Base-by-base conservation (phyloP, 1,284 basidiomycete species). In the Pyrrhoderma lamaoense region DNA sequence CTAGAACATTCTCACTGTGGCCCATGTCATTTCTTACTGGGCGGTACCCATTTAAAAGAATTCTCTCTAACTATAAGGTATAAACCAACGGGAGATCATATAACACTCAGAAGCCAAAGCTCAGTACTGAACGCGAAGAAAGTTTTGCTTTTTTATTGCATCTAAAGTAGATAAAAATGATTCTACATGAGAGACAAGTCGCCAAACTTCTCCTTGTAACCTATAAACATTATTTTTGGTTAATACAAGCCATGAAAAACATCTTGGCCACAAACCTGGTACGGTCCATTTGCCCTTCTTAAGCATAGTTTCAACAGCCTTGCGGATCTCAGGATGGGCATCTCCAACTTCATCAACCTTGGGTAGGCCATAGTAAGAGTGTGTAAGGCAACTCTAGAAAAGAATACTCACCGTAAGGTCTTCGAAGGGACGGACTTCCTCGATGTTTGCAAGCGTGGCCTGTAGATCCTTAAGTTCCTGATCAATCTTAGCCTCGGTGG, bases 231-330 rank as follows among this genome's bases (percentile, higher is more conserved):
- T 44, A 39, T 54, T 50, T 40, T 49, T 43, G 27, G 21, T n/a
- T 35, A 21, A 25, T 34, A 45, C 44, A 13, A 38, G 31, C n/a
- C 42, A 43, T 45, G 9, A 21, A 46, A 18, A 9, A 14, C 23
- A 54, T 1, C 8, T 7, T 11, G 25, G n/a, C 25, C n/a, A 68
- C 79, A 60, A 67, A 79, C 91, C 91, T 62, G 93, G 93, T 53
- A 96, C 92, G 65, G 87, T 89, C 89, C 93, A 99, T 76, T 98
- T 98, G 71, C 96, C 96, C 77, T 99, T 96, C 81, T 90, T 87
- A 64, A 98, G 70, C 93, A 98, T 98, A 62, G 83, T 93, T 75
- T 98, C 93, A 61, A 97, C 91, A 45, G 91, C 84, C 71, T 96
- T 84, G 48, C 78, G 73, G 67, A 99, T 87, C 70, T 93, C 91